These are phyloP conservation scores for Verticillium nubilum DNA, from an alignment of 2,329 filamentous ascomycete genomes.

Conservation along the genomic window DNA sequence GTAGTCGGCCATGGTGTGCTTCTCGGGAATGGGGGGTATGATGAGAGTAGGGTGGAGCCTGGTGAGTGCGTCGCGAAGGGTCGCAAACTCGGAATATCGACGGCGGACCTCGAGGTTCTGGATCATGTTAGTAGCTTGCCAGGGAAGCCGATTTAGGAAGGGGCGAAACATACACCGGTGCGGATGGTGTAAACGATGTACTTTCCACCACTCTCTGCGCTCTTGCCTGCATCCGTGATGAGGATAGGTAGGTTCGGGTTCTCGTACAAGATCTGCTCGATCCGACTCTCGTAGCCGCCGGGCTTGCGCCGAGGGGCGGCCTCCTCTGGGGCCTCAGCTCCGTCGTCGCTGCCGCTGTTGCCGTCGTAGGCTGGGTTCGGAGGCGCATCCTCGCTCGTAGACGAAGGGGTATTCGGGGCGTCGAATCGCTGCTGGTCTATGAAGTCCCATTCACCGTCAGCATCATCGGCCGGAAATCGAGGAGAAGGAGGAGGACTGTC, in stretches of 20 bases:
- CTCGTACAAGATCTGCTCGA: constrained; percentile 97
- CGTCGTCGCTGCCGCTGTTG: constrained; percentile 43
- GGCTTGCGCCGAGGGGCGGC: constrained; percentile 61
- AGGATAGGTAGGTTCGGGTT: constrained; percentile 84
- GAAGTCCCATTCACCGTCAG: constrained; percentile 38
- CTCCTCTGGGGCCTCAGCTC: constrained; percentile 32
- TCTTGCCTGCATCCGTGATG: constrained; percentile 95
- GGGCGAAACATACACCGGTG: constrained; percentile 64
- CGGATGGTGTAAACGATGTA: constrained; percentile 97
- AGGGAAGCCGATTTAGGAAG: constrained; percentile 1
- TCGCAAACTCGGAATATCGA: constrained; percentile 94
- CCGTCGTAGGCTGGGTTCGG: constrained; percentile 31
- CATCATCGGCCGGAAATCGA: constrained; percentile 19
- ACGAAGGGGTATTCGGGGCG: constrained; percentile 65
- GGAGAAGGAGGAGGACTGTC: not conserved
- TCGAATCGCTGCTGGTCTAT: constrained; percentile 52
- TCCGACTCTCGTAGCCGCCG: constrained; percentile 87
- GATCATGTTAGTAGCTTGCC: not conserved
- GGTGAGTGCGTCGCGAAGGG: constrained; percentile 80
- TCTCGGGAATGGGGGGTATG: constrained; percentile 95
- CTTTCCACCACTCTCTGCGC: constrained; percentile 80
- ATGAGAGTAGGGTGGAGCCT: constrained; percentile 92
- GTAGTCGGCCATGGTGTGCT: constrained; percentile 98
- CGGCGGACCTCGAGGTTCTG: constrained; percentile 93
- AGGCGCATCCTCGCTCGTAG: constrained; percentile 62